These are phyloP conservation scores for Mrakiaceae sp. DNA, from an alignment of 1,284 basidiomycete genomes.

Conservation along the genomic window DNA sequence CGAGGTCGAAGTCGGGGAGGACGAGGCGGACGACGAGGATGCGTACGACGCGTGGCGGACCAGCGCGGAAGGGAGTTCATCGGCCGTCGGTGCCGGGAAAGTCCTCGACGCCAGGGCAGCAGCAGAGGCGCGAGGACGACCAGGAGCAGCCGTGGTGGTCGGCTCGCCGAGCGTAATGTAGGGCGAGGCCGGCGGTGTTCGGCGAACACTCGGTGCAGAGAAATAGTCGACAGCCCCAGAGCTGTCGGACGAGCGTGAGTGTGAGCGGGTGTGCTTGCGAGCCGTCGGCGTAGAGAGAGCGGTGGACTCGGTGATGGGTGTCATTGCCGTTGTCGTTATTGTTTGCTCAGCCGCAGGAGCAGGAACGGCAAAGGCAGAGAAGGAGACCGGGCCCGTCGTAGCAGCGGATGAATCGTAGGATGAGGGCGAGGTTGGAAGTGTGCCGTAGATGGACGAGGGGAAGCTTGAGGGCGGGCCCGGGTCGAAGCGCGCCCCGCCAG, in stretches of 20 bases:
- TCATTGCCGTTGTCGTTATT: no score
- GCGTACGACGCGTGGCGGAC: background rate
- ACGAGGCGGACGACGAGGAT: background rate
- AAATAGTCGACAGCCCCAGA: constrained; percentile 8
- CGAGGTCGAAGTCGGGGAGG: background rate
- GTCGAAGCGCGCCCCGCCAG: background rate
- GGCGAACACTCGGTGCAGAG: constrained; percentile 5
- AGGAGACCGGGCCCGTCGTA: background rate
- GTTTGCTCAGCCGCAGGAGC: background rate
- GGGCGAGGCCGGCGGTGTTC: constrained; percentile 6
- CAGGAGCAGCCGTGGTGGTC: background rate
- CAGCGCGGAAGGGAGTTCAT: constrained; percentile 15
- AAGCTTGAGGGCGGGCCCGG: background rate
- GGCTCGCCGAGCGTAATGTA: background rate
- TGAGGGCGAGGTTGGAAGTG: background rate
- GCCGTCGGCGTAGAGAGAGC: constrained; percentile 31
- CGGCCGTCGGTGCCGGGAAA: constrained; percentile 6
- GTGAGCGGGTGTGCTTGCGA: constrained; percentile 12
- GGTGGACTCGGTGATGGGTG: constrained; percentile 15
- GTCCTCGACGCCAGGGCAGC: background rate
- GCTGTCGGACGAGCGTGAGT: constrained; percentile 8
- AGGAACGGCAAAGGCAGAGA: background rate
- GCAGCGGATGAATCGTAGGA: background rate
- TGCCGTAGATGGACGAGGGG: background rate
- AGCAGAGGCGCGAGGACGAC: background rate